phyloP scores from a whole-genome alignment of 768 basidiomycete species.

The Botryobasidium botryosum region DNA sequence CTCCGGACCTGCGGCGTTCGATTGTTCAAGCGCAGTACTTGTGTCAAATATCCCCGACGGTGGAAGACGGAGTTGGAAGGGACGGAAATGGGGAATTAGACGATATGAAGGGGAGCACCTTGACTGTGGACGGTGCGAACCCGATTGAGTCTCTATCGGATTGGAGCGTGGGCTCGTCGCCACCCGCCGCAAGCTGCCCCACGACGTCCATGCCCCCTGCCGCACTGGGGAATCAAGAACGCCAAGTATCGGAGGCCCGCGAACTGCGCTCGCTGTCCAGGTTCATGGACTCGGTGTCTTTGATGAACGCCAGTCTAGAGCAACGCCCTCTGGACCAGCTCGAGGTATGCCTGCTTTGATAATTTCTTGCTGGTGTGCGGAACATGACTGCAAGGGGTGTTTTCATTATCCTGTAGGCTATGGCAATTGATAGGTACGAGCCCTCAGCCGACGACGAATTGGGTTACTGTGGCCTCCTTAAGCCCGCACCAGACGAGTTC shows the following conservation, averaged over 20 bases:
- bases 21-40: conserved; percentile 45
- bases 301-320: conserved; percentile 34
- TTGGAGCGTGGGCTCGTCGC: background rate
- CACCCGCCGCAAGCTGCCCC: too few species aligned
- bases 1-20: conserved; percentile 45
- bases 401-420: conserved; percentile 10
- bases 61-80: conserved; percentile 9
- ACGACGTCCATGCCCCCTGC: background rate
- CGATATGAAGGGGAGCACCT: too few species aligned
- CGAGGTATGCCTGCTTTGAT: conserved; percentile 22
- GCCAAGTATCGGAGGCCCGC: background rate
- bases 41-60: too few species aligned
- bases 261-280: conserved; percentile 2
- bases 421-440: conserved; percentile 21
- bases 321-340: conserved; percentile 21
- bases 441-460: conserved; percentile 37
- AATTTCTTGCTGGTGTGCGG: background rate
- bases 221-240: background rate
- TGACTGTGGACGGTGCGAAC: too few species aligned
- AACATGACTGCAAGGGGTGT: background rate
- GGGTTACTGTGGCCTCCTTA: conserved; percentile 24
- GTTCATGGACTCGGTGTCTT: conserved; percentile 34
- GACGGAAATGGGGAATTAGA: too few species aligned
- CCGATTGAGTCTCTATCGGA: conserved; percentile 10
- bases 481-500: conserved; percentile 4